Conservation (phyloP, 139 green algal genomes). For the Trebouxia sp. region DNA sequence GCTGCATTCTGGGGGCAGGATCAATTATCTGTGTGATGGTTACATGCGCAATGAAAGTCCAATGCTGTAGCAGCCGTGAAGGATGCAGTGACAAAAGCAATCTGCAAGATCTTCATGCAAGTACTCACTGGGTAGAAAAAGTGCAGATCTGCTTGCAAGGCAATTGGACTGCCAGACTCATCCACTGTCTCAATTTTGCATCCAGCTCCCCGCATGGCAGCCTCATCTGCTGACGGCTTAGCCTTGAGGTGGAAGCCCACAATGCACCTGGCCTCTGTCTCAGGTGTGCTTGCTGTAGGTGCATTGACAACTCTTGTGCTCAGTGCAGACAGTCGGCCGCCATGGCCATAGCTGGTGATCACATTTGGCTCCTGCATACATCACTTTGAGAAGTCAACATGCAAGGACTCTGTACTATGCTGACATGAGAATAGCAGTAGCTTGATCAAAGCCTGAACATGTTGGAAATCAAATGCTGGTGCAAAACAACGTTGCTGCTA, state of each 20-base stretch:
- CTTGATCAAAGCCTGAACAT: no score
- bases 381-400: no score
- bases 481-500: no score
- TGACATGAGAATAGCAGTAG: no score
- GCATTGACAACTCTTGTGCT: neutral
- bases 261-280: neutral
- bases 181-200: slow-evolving; percentile 19
- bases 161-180: neutral
- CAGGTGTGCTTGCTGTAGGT: neutral
- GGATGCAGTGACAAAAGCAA: no score
- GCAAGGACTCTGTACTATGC: no score
- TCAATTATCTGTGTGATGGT: no score
- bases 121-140: slow-evolving; percentile 16
- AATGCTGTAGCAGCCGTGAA: no score
- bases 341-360: neutral
- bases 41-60: no score
- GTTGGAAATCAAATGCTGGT: no score
- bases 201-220: neutral
- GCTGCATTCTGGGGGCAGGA: no score
- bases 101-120: neutral
- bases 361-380: slow-evolving; percentile 10
- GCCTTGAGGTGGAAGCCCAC: neutral
- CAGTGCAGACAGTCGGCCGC: neutral
- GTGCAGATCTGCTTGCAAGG: neutral
- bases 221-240: neutral